Evolutionary conservation across 331 rosid species (phyloP).

Genomic region (Acacia pycnantha): DNA sequence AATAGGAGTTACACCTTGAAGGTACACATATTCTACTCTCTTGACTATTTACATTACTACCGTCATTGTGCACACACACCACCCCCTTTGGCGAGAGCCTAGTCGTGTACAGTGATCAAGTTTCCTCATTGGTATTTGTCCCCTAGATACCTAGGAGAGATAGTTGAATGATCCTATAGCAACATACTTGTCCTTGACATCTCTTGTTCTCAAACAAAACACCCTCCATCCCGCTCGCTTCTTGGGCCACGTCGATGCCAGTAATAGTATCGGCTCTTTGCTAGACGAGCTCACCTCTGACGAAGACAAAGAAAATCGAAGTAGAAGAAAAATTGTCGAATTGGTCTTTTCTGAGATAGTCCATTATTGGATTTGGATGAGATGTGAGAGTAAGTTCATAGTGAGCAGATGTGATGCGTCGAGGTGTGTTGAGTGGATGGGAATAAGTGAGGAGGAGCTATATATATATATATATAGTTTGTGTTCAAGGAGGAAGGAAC

Average conservation of each 20-base stretch:
- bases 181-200: no score
- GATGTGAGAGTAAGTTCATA: not conserved
- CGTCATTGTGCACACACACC: no score
- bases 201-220: no score
- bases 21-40: no score
- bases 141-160: no score
- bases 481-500: not conserved
- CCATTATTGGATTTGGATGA: constrained; percentile 15
- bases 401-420: not conserved
- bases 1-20: no score
- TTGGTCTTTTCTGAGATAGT: not conserved
- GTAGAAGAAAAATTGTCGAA: not conserved
- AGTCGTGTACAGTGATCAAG: no score
- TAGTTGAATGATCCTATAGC: no score
- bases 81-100: no score
- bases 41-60: no score
- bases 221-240: constrained; percentile 61
- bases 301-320: not conserved
- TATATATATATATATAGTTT: not conserved
- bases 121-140: no score
- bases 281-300: constrained; percentile 26
- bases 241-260: constrained; percentile 72
- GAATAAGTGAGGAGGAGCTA: not conserved
- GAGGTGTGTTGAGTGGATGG: not conserved
- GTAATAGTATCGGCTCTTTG: constrained; percentile 22